These are phyloP conservation scores for Cytidiella melzeri DNA, from an alignment of 768 basidiomycete species.

Conservation along the genomic window DNA sequence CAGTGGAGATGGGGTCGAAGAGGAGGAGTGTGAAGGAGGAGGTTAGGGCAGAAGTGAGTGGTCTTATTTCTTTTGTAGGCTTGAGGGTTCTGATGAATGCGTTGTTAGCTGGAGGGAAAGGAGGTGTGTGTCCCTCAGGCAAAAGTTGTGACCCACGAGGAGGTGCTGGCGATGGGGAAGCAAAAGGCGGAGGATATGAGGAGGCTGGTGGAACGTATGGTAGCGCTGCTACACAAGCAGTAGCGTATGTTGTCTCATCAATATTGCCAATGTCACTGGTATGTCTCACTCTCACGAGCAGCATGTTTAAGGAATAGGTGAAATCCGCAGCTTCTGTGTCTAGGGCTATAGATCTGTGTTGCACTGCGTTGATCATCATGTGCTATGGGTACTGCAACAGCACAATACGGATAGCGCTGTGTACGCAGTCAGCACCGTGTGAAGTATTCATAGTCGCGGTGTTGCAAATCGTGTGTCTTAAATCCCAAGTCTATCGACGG, in stretches of 20 bases:
- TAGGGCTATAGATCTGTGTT: no score
- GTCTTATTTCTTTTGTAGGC: background rate
- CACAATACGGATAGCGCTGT: no score
- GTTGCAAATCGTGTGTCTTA: no score
- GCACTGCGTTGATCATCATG: no score
- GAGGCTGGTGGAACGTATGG: constrained; percentile 59
- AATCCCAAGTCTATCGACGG: no score
- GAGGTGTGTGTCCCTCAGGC: constrained; percentile 33
- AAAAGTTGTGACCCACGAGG: constrained; percentile 66
- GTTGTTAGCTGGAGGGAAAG: constrained; percentile 54
- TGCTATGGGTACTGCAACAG: no score
- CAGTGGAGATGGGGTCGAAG: constrained; percentile 64
- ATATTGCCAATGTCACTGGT: no score
- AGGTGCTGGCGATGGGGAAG: constrained; percentile 63
- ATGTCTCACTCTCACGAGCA: no score
- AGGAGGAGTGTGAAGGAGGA: constrained; percentile 69
- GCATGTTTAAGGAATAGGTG: no score
- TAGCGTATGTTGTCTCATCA: background rate
- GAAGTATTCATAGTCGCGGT: no score
- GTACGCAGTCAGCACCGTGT: no score
- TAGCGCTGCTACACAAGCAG: constrained; percentile 27
- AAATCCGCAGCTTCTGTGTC: no score
- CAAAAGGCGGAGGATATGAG: constrained; percentile 70
- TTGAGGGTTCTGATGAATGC: background rate
- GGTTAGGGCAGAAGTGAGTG: constrained; percentile 67